Evolutionary conservation across 1,284 basidiomycete genomes (phyloP), one percentile per base, ranked within the genome.

Genomic region (Cutaneotrichosporon dermatis): DNA sequence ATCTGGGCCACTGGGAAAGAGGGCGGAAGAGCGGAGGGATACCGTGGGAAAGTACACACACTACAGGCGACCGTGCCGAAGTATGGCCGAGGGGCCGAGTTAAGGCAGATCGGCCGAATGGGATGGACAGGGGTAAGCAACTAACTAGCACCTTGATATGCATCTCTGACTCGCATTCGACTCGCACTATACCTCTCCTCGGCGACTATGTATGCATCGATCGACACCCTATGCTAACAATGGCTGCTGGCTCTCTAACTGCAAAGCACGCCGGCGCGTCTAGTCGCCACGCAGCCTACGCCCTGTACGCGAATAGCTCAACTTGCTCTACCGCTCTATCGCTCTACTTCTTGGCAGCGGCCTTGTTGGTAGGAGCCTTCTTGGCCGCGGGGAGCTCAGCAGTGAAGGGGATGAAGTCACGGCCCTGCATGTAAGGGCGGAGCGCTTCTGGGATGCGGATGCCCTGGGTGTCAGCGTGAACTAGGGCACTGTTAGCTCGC

Each of bases 351-450:
- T 68, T 69, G 45, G 68, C 66, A 52, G 65, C 72, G 39, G 39
- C 9, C 51, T 75, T 76, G 37, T 71, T 73, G 62, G 67, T 62
- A 59, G 72, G 69, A 3, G 69, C 48, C 48, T 70, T 69, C 15
- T 69, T 73, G 61, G 66, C 59, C 61, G 73, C 66, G 2, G 73
- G 71, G 54, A 78, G 66, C 63, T 77, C 76, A 44, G 71, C 73
- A n/a, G 73, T 76, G 67, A 70, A 99, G 15, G 93, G 93, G 56
- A 99, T 75, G 81, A 97, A 96, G 15, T 91, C 89, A 15, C 94
- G 86, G 3, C 95, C 95, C 73, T 91, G 88, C 92, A 99, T 94
- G 79, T 98, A 98, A 48, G 92, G 92, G 66, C 87, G 85, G 40
- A 98, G 83, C 0, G 86, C 87, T 73, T 93, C 88, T 6, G 95